Conservation (phyloP, 768 basidiomycete species). For the Lentinula edodes region DNA sequence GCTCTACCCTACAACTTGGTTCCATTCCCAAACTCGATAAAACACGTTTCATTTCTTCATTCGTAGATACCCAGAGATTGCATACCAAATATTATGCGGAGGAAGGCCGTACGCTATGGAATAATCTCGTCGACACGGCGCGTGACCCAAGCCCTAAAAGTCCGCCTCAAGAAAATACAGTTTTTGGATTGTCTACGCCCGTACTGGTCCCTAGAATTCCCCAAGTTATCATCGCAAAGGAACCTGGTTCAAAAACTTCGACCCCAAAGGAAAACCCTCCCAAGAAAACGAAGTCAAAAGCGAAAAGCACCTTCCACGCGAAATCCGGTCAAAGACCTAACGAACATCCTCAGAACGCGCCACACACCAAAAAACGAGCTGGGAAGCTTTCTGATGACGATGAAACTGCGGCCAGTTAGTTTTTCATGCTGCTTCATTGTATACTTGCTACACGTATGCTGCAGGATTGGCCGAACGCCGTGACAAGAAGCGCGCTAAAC, state of each 20-base stretch:
- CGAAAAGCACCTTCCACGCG: background rate
- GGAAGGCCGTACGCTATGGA: constrained; percentile 33
- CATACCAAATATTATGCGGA: constrained; percentile 38
- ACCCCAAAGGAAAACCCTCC: background rate
- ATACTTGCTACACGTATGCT: background rate
- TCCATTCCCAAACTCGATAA: constrained; percentile 36
- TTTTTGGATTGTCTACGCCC: constrained; percentile 47
- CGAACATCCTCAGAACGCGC: constrained; percentile 1
- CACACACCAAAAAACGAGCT: constrained; percentile 4
- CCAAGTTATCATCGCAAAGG: constrained; percentile 8
- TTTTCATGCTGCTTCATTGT: background rate
- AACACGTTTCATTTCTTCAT: constrained; percentile 35
- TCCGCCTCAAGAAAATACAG: constrained; percentile 5
- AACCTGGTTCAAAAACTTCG: background rate
- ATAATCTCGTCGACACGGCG: constrained; percentile 7
- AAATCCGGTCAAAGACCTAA: background rate
- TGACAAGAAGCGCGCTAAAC: constrained; percentile 55
- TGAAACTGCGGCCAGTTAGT: constrained; percentile 20
- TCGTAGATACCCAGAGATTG: constrained; percentile 42
- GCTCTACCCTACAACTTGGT: background rate
- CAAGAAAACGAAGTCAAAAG: background rate
- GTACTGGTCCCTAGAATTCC: constrained; percentile 43
- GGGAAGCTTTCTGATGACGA: constrained; percentile 9
- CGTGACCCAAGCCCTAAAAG: background rate
- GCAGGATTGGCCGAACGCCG: constrained; percentile 62